These are phyloP conservation scores for Candida methanosorbosa DNA, from an alignment of 805 yeast species.

Conservation along the genomic window DNA sequence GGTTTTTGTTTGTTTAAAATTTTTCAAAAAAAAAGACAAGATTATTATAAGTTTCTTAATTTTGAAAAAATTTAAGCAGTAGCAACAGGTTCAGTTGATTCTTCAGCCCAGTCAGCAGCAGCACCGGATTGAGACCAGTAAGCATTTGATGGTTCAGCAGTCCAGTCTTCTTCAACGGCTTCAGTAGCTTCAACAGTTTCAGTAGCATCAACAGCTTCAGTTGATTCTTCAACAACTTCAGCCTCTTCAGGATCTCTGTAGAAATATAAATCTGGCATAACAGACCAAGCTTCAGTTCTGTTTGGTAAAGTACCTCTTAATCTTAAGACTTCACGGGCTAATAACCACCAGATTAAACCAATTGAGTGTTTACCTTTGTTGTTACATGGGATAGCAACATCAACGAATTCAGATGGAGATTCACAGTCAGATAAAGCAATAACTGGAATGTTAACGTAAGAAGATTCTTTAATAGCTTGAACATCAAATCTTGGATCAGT, in stretches of 20 bases:
- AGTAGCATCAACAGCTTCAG: slow-evolving; percentile 57
- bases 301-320: slow-evolving; percentile 95
- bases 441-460: slow-evolving; percentile 99
- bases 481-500: slow-evolving; percentile 99
- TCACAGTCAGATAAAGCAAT: slow-evolving; percentile 98
- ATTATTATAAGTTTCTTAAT: too few relatives aligned
- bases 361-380: slow-evolving; percentile 99
- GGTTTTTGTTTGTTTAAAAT: too few relatives aligned
- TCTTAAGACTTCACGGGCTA: slow-evolving; percentile 99
- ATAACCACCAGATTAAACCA: slow-evolving; percentile 99
- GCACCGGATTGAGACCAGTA: slow-evolving; percentile 58
- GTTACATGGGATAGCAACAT: slow-evolving; percentile 99
- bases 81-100: slow-evolving; percentile 39
- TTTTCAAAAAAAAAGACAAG: too few relatives aligned
- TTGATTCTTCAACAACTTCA: slow-evolving; percentile 64
- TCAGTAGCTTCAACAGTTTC: slow-evolving; percentile 56
- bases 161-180: slow-evolving; percentile 36
- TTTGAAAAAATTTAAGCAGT: slow-evolving; percentile 6
- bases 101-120: slow-evolving; percentile 45
- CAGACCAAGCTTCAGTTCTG: slow-evolving; percentile 96
- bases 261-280: slow-evolving; percentile 99
- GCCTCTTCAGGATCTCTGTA: slow-evolving; percentile 99
- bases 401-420: slow-evolving; percentile 98
- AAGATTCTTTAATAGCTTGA: slow-evolving; percentile 99
- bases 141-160: slow-evolving; percentile 49